Conservation (phyloP, 805 yeast genomes). For the Wickerhamomyces chambardii region DNA sequence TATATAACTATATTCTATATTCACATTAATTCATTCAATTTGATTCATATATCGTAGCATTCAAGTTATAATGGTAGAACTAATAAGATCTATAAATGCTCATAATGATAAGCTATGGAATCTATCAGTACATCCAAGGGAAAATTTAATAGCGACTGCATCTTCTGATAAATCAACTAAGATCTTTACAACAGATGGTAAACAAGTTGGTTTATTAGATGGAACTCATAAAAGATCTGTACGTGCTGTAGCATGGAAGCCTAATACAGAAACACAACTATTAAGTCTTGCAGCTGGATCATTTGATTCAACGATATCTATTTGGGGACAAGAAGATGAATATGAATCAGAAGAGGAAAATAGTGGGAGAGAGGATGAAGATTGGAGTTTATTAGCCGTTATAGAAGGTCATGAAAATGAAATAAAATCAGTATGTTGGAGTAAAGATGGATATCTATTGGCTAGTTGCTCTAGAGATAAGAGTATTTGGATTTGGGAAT, state of each 20-base stretch:
- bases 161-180: conserved; percentile 73
- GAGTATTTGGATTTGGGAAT: conserved; percentile 97
- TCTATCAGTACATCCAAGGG: conserved; percentile 50
- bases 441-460: conserved; percentile 60
- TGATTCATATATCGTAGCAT: too few species aligned
- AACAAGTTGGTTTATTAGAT: conserved; percentile 50
- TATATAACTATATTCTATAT: too few species aligned
- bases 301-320: conserved; percentile 87
- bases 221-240: conserved; percentile 83
- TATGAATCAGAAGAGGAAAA: too few species aligned
- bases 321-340: conserved; percentile 62
- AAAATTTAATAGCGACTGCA: conserved; percentile 70
- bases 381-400: conserved; percentile 54
- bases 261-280: conserved; percentile 45
- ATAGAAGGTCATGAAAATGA: conserved; percentile 98
- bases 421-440: conserved; percentile 87
- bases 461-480: conserved; percentile 96
- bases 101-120: conserved; percentile 83
- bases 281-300: conserved; percentile 78
- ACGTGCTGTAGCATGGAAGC: conserved; percentile 82
- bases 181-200: conserved; percentile 41
- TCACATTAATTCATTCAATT: too few species aligned
- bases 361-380: conserved; percentile 29
- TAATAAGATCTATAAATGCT: conserved; percentile 32
- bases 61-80: conserved; percentile 5